Percentiles rank a stretch among this genome's conserved stretches.
phyloP scores from a whole-genome alignment of 1,284 basidiomycete species.

The Heterobasidion annosum region DNA sequence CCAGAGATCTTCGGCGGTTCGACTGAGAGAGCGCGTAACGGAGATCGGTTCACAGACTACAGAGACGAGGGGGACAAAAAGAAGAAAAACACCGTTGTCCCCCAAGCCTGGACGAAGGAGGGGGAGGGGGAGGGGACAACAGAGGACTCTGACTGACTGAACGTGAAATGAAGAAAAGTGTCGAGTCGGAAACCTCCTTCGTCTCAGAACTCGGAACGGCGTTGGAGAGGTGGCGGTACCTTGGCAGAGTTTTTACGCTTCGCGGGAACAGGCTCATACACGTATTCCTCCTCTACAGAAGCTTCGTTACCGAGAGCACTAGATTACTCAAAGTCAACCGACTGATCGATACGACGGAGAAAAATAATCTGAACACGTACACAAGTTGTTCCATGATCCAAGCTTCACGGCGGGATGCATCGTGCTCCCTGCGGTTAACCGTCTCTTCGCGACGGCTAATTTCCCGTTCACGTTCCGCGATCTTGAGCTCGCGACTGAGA shows the following conservation, averaged over 20 bases:
- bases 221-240: constrained; percentile 73
- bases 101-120: constrained; percentile 83
- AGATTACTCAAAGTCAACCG: constrained; percentile 9
- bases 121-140: constrained; percentile 35
- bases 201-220: constrained; percentile 86
- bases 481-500: constrained; percentile 72
- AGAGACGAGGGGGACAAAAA: constrained; percentile 66
- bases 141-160: constrained; percentile 60
- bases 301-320: constrained; percentile 63
- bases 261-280: constrained; percentile 57
- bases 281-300: constrained; percentile 67
- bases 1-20: constrained; percentile 11
- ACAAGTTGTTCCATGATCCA: constrained; percentile 88
- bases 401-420: constrained; percentile 70
- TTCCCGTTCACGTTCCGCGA: constrained; percentile 74
- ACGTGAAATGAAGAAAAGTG: constrained; percentile 25
- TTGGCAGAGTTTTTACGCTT: constrained; percentile 64
- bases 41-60: constrained; percentile 38
- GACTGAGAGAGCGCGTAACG: constrained; percentile 13
- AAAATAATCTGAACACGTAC: constrained; percentile 34
- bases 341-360: not conserved
- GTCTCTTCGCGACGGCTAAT: constrained; percentile 74
- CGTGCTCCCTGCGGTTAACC: constrained; percentile 74
- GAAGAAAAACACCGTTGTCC: constrained; percentile 60
- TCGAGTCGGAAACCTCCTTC: constrained; percentile 60